These are phyloP conservation scores for Hapsidospora chrysogenum DNA, from an alignment of 495 filamentous ascomycete species.

Conservation along the genomic window DNA sequence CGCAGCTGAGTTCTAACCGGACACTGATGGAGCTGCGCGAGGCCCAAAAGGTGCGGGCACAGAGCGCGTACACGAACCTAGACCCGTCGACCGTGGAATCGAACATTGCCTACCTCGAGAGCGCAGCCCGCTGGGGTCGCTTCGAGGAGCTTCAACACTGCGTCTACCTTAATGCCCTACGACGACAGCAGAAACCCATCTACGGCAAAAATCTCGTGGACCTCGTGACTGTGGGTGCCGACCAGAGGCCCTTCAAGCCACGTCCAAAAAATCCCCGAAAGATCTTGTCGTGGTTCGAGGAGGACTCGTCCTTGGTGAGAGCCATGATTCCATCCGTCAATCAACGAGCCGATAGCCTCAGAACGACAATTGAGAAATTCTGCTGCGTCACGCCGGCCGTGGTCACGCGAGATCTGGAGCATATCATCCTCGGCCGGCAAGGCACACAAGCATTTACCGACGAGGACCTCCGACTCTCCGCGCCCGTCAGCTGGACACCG, in stretches of 20 bases:
- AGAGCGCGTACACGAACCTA: conserved; percentile 39
- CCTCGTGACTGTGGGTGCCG: conserved; percentile 44
- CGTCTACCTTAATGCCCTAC: conserved; percentile 64
- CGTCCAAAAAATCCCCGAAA: conserved; percentile 34
- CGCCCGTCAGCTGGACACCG: conserved; percentile 25
- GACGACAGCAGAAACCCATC: conserved; percentile 63
- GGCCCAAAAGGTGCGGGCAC: conserved; percentile 43
- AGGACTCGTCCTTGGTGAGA: conserved; percentile 47
- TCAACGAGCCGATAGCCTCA: conserved; percentile 51
- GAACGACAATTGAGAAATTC: conserved; percentile 68
- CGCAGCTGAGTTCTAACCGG: conserved; percentile 44
- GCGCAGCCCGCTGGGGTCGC: conserved; percentile 48
- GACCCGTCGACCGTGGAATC: conserved; percentile 46
- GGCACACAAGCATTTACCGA: conserved; percentile 46
- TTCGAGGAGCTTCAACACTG: conserved; percentile 68
- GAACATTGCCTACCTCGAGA: conserved; percentile 55
- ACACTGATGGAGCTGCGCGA: conserved; percentile 45
- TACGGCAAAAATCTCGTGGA: conserved; percentile 65
- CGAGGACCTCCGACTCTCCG: conserved; percentile 22
- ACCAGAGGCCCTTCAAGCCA: conserved; percentile 34
- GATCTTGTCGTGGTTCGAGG: conserved; percentile 57
- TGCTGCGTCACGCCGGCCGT: conserved; percentile 82
- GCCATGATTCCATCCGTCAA: conserved; percentile 59
- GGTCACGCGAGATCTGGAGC: conserved; percentile 58
- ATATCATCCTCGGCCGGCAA: conserved; percentile 39